These are phyloP conservation scores for Cornus kousa DNA, from an alignment of 148 eudicot species.

Conservation along the genomic window DNA sequence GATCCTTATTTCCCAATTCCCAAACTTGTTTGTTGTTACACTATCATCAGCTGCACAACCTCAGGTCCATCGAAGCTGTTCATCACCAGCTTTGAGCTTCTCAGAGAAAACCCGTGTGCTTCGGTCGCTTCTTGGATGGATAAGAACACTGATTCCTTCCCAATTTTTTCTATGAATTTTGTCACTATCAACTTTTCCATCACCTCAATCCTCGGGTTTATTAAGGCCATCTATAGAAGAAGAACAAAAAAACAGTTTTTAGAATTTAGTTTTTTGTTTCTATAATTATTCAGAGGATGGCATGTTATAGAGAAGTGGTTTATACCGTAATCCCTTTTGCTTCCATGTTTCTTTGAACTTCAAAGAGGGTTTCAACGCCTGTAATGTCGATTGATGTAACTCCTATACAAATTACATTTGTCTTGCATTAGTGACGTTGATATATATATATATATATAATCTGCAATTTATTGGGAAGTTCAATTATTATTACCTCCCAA, in stretches of 20 bases:
- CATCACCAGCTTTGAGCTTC: conserved; percentile 21
- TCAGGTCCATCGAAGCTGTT: neutral
- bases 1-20: too few species aligned
- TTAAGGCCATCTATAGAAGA: conserved; percentile 43
- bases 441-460: neutral
- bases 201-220: conserved; percentile 73
- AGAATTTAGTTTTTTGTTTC: neutral
- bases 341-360: conserved; percentile 45
- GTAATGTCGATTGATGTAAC: conserved; percentile 83
- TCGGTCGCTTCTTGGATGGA: conserved; percentile 62
- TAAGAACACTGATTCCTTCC: conserved; percentile 55
- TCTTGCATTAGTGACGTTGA: neutral
- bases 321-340: conserved; percentile 54
- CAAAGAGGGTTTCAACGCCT: conserved; percentile 75
- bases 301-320: neutral
- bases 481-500: conserved; percentile 51
- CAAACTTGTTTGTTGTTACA: too few species aligned
- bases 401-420: conserved; percentile 34
- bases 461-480: neutral
- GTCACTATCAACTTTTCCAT: conserved; percentile 68
- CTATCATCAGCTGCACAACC: too few species aligned
- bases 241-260: neutral
- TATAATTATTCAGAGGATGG: neutral
- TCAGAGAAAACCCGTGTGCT: conserved; percentile 47
- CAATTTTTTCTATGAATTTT: conserved; percentile 56